Base-by-base conservation (phyloP, 1,284 basidiomycete genomes). In the Trametes versicolor region DNA sequence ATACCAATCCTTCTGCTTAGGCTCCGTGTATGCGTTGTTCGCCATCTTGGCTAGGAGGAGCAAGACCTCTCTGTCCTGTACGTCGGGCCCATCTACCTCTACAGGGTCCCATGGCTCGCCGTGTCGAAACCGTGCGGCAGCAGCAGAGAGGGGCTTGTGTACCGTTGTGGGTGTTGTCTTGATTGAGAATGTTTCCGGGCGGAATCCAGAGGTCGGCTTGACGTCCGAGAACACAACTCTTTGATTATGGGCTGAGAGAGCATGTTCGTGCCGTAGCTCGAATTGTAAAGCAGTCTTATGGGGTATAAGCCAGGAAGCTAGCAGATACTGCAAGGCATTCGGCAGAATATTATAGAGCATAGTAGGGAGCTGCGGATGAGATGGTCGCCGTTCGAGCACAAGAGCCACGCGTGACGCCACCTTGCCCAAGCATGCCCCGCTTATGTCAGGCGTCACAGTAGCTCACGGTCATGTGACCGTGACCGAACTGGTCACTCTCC, bases 11-110 rank as follows among this genome's bases (percentile, higher is more conserved):
- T 79, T 75, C 59, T 89, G 86, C 13, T 81, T 81, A 0, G 84
- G 85, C 48, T 67, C 68, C 1, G 81, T 74, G 25, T 91, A 79
- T 32, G 97, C 96, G 74, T 98, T 95, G 70, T 89, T 93, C n/a
- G 95, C 88, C 94, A 99, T 98, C 85, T 95, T 98, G 15, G 96
- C 97, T 37, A 99, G 84, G 34, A 87, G 81, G 19, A 93, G 82
- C 27, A 99, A 80, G 1, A 94, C 94, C 67, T 91, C 86, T n/a
- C 95, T 83, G 69, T 89, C 87, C 45, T 89, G 87, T 17, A 94
- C 83, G 75, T 99, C 87, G 19, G 92, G 92, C 0, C 80, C 88
- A 6, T 77, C 43, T 4, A 89, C 76, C 58, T 87, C 85, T 17
- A 85, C 82, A 70, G 87, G 85, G 10, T 87, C 81, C 92, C 92